Evolutionary conservation across 257 asterid genomes (phyloP).

Genomic region (Rehmannia glutinosa): DNA sequence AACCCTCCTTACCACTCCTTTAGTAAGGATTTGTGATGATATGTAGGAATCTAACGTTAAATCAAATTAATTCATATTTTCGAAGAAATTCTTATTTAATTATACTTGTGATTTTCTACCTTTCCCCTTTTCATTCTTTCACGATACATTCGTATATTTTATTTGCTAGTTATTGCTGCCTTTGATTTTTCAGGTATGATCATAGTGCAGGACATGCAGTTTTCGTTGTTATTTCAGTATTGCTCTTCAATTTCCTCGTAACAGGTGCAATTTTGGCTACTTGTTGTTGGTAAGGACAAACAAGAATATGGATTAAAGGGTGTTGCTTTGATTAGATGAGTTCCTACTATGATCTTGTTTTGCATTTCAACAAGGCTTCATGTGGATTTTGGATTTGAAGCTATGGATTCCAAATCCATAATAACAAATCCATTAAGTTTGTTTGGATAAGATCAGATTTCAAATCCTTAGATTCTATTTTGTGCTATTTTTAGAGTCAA

Average conservation of each 20-base stretch:
- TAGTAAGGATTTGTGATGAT: background rate
- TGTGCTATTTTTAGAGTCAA: too few relatives aligned
- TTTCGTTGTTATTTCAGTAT: slow-evolving; percentile 75
- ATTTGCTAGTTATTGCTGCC: slow-evolving; percentile 9
- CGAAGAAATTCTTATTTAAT: background rate
- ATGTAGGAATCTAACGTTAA: background rate
- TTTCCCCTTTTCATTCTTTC: background rate
- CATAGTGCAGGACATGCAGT: slow-evolving; percentile 89
- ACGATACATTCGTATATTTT: background rate
- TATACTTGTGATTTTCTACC: background rate
- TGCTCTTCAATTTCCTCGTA: slow-evolving; percentile 75
- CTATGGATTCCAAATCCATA: too few relatives aligned
- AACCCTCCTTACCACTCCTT: too few relatives aligned
- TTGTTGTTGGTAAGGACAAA: slow-evolving; percentile 70
- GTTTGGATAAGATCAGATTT: too few relatives aligned
- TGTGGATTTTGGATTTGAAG: too few relatives aligned
- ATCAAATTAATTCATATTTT: background rate
- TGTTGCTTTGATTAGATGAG: slow-evolving; percentile 4
- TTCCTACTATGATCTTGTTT: background rate
- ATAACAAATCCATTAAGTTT: too few relatives aligned
- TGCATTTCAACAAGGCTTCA: background rate
- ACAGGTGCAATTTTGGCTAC: slow-evolving; percentile 91
- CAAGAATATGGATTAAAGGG: background rate
- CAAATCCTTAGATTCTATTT: too few relatives aligned
- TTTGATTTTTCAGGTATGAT: slow-evolving; percentile 73